Evolutionary conservation across 2,329 filamentous ascomycete genomes (phyloP).

Genomic region (Aspergillus latus): DNA sequence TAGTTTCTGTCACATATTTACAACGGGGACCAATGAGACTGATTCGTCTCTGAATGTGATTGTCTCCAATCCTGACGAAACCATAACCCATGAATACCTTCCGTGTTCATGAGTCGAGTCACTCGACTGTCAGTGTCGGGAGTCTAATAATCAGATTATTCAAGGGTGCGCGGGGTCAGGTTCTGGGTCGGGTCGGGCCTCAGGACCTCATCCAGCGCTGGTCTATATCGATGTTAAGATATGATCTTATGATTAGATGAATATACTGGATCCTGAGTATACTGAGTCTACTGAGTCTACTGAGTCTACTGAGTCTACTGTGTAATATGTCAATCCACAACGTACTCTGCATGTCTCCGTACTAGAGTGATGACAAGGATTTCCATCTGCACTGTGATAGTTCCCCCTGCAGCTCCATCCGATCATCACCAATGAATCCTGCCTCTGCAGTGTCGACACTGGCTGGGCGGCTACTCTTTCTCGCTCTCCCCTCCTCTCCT

Average conservation of each 20-base stretch:
- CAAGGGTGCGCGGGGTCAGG: neutral
- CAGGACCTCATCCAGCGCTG: neutral
- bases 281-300: no score
- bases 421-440: slow-evolving; percentile 9
- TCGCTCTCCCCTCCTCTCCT: neutral
- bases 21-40: neutral
- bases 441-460: slow-evolving; percentile 6
- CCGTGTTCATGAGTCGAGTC: no score
- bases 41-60: neutral
- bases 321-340: neutral
- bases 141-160: slow-evolving; percentile 6
- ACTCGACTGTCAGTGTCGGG: no score
- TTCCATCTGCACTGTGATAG: slow-evolving; percentile 21
- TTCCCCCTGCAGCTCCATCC: slow-evolving; percentile 23
- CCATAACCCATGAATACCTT: no score
- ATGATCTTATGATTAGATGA: neutral
- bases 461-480: slow-evolving; percentile 7
- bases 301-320: no score
- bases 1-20: slow-evolving; percentile 11
- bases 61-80: neutral
- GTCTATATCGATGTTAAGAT: neutral
- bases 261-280: neutral
- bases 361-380: slow-evolving; percentile 1
- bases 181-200: slow-evolving; percentile 10
- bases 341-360: neutral